A percentile compares a stretch with the other conserved stretches of the same genome.
Evolutionary conservation across 345 rosid species (phyloP).

Genomic region (Acer saccharum): DNA sequence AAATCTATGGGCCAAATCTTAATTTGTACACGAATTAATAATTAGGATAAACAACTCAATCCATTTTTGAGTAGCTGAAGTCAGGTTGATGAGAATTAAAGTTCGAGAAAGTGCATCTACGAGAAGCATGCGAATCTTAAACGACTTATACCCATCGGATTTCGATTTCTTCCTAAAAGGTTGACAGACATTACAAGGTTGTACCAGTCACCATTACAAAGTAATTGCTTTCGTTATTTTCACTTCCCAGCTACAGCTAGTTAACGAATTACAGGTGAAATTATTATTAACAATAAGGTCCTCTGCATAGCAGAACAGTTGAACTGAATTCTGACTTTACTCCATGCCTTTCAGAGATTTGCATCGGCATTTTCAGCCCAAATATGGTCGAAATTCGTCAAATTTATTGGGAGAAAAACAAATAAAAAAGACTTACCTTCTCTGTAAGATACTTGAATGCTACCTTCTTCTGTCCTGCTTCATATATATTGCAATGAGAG

Average conservation of each 20-base stretch:
- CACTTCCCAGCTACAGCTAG: background rate
- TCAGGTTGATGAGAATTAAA: background rate
- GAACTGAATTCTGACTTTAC: background rate
- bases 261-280: background rate
- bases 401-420: background rate
- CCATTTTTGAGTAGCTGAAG: background rate
- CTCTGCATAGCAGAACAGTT: background rate
- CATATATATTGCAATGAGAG: conserved; percentile 93
- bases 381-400: background rate
- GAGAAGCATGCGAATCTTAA: background rate
- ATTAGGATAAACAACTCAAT: background rate
- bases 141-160: background rate
- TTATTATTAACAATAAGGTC: background rate
- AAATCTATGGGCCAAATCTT: background rate
- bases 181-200: background rate
- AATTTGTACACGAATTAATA: background rate
- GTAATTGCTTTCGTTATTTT: background rate
- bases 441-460: conserved; percentile 86
- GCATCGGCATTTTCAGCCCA: background rate
- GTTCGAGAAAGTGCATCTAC: background rate
- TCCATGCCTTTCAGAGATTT: too few relatives aligned
- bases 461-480: conserved; percentile 87
- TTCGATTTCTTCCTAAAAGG: background rate
- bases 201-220: background rate
- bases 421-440: conserved; percentile 47